Evolutionary conservation across 2,329 filamentous ascomycete species (phyloP), one percentile per base, ranked within the genome.

Genomic region (Rutstroemia sydowiana): DNA sequence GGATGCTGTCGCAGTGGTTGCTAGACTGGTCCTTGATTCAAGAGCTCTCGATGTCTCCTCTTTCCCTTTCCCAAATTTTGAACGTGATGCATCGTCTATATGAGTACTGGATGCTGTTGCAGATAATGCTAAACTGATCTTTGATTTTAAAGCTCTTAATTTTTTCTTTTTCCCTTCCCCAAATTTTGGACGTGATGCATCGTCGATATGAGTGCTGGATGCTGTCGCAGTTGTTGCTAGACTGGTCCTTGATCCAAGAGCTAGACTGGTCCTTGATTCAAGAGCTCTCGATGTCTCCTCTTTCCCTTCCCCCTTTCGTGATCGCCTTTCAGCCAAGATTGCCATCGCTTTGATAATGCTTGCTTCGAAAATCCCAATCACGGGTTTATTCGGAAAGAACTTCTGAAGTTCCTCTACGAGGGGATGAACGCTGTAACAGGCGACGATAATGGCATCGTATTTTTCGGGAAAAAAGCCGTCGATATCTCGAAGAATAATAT

Each of bases 281-380:
- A n/a, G n/a, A n/a, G 1, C n/a, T 20, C 13, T 6, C 26, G 31
- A 26, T 48, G 26, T 48, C 18, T 23, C 23, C 21, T 3, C 59
- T 66, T 46, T 58, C 70, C n/a, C 18, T 21, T 40, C 30, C 3
- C 59, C 66, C 46, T 59, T 69, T 18, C 34, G 51, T 61, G 64
- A 23, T n/a, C n/a, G 51, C 65, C 39, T 75, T 70, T 21, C 77
- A 68, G 5, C 58, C 53, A 1, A 61, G 66, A 61, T n/a, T n/a
- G 64, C 59, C 7, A 66, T 60, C 5, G n/a, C n/a, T n/a, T n/a
- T n/a, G n/a, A 82, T 71, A 13, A 95, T 74, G 62, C 85, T 88
- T 1, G 89, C 86, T 68, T 96, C 91, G 63, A 96, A 93, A 51
- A 97, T 95, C 5, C 92, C 91, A 0, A 81, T 84, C 5, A 89